These are phyloP conservation scores for Exophiala mesophila DNA, from an alignment of 2,329 filamentous ascomycete species.

Conservation along the genomic window DNA sequence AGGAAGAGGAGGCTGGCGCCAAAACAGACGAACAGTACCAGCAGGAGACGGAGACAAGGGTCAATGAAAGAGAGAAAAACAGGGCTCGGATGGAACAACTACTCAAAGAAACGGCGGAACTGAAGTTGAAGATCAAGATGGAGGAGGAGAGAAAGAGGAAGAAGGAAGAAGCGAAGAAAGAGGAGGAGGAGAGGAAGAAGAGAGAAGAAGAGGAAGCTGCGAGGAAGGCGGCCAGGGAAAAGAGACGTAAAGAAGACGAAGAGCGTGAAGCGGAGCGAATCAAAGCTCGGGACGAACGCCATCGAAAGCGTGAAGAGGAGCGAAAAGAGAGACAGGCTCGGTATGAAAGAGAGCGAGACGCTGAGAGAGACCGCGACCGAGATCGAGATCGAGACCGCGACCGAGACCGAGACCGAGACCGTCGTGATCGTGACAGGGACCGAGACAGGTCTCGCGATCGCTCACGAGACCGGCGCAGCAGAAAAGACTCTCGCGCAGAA, in stretches of 20 bases:
- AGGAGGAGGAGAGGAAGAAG: conserved; percentile 40
- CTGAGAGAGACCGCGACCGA: conserved; percentile 31
- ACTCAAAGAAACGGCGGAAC: conserved; percentile 46
- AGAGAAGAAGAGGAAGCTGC: conserved; percentile 42
- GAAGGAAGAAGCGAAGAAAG: conserved; percentile 36
- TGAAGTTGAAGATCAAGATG: conserved; percentile 42
- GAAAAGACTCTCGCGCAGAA: conserved; percentile 31
- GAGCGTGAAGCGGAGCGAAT: conserved; percentile 49
- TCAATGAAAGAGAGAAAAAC: conserved; percentile 46
- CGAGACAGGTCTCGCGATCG: conserved; percentile 30
- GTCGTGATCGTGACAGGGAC: conserved; percentile 32
- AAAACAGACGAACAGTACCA: conserved; percentile 59
- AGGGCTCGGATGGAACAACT: conserved; percentile 44
- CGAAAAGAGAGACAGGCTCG: conserved; percentile 36
- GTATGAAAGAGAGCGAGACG: conserved; percentile 30
- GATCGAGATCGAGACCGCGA: conserved; percentile 20
- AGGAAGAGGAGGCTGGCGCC: conserved; percentile 51
- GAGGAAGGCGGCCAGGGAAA: conserved; percentile 46
- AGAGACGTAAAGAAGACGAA: conserved; percentile 50
- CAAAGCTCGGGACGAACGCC: conserved; percentile 45
- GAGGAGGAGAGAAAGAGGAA: conserved; percentile 37
- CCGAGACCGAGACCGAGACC: conserved; percentile 31
- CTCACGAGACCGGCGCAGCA: conserved; percentile 30
- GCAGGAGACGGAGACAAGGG: conserved; percentile 48
- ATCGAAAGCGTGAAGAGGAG: conserved; percentile 43